A percentile compares a stretch with the other conserved stretches of the same genome.
These are phyloP conservation scores for Haematococcus lacustris DNA, from an alignment of 139 green algal species.

Conservation along the genomic window DNA sequence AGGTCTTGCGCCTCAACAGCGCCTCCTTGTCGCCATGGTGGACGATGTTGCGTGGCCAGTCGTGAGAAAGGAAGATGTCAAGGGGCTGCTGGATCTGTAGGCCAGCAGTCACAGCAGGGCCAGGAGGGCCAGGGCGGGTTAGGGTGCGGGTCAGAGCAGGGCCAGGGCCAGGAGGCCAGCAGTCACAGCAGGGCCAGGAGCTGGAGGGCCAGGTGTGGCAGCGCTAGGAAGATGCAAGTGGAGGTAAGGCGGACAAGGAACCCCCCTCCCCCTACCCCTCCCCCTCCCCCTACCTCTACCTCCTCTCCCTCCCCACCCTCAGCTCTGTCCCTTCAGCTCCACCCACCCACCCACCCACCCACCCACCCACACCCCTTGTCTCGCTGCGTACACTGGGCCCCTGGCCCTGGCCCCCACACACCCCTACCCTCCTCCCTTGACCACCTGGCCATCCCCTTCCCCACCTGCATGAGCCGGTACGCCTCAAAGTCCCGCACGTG, in stretches of 20 bases:
- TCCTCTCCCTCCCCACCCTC: too few species aligned
- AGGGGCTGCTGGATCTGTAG: slow-evolving; percentile 55
- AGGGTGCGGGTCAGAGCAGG: too few species aligned
- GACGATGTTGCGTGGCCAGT: slow-evolving; percentile 88
- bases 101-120: too few species aligned
- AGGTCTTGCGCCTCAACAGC: slow-evolving; percentile 79
- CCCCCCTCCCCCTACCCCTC: too few species aligned
- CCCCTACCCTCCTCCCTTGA: too few species aligned
- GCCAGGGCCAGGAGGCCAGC: too few species aligned
- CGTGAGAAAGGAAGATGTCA: slow-evolving; percentile 92
- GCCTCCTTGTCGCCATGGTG: slow-evolving; percentile 49
- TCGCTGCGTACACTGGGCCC: not conserved
- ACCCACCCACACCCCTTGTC: too few species aligned
- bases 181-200: not conserved
- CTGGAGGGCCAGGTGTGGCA: not conserved
- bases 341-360: not conserved
- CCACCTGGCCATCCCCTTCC: too few species aligned
- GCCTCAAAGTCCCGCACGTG: slow-evolving; percentile 88
- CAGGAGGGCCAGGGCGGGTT: too few species aligned
- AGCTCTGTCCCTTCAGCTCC: not conserved
- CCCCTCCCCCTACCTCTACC: too few species aligned
- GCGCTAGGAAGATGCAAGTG: too few species aligned
- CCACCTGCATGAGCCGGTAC: slow-evolving; percentile 63
- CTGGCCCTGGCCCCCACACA: not conserved
- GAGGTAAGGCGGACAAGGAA: too few species aligned